Evolutionary conservation across 2,329 filamentous ascomycete species (phyloP).

Genomic region (Diaporthe helianthi): DNA sequence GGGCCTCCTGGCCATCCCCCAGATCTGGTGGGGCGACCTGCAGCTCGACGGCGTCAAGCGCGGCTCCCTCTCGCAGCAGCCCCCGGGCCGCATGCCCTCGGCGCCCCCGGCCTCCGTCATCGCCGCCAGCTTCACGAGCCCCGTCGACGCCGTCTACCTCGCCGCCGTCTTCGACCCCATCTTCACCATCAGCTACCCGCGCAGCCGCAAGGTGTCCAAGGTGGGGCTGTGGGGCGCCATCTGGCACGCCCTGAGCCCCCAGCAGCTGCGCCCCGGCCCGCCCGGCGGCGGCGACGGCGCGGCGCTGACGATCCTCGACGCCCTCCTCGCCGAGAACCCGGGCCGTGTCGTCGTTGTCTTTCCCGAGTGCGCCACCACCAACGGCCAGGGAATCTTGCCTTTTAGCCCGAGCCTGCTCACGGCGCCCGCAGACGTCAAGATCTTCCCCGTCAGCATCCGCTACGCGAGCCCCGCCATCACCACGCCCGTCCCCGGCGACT

Average conservation of each 20-base stretch:
- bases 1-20: conserved; percentile 85
- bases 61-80: conserved; percentile 81
- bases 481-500: conserved; percentile 82
- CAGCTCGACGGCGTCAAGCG: conserved; percentile 96
- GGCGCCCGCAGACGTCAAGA: conserved; percentile 70
- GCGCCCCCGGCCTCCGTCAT: conserved; percentile 74
- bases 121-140: conserved; percentile 88
- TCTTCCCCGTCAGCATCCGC: conserved; percentile 89
- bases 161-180: conserved; percentile 96
- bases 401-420: conserved; percentile 79
- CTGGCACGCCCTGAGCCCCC: conserved; percentile 71
- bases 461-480: conserved; percentile 91
- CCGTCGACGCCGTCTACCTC: conserved; percentile 91
- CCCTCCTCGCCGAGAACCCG: conserved; percentile 72
- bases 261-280: conserved; percentile 50
- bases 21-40: conserved; percentile 98
- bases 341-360: conserved; percentile 83
- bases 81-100: conserved; percentile 76
- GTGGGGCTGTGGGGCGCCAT: conserved; percentile 81
- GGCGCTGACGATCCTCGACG: conserved; percentile 65
- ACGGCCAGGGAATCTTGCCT: conserved; percentile 87
- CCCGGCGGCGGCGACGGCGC: conserved; percentile 53
- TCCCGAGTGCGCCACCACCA: conserved; percentile 93
- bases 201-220: conserved; percentile 73
- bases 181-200: conserved; percentile 86